These are phyloP conservation scores for Fusarium heterosporum DNA, from an alignment of 2,329 filamentous ascomycete species.

Conservation along the genomic window DNA sequence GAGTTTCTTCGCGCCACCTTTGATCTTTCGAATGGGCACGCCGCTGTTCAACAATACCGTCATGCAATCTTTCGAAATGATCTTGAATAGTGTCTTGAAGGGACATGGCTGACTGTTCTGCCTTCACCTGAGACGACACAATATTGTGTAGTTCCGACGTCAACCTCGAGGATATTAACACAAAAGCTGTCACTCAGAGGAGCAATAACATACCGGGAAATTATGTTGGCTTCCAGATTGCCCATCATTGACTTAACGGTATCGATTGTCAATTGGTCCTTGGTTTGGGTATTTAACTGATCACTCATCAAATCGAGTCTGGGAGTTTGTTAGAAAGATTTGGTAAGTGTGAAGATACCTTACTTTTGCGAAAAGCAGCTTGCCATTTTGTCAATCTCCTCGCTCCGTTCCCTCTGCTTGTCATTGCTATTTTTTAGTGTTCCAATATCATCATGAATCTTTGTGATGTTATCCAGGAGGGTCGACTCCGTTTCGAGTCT, in stretches of 20 bases:
- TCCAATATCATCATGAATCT: conserved; percentile 38
- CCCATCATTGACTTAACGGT: conserved; percentile 19
- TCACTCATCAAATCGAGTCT: conserved; percentile 35
- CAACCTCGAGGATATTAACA: conserved; percentile 20
- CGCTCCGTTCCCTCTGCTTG: conserved; percentile 3
- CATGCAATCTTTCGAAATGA: conserved; percentile 25
- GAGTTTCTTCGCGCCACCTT: conserved; percentile 1
- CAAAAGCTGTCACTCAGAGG: not conserved
- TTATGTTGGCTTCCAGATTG: conserved; percentile 30
- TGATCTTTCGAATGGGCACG: conserved; percentile 1
- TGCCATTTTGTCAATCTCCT: conserved; percentile 8
- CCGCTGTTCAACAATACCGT: conserved; percentile 1
- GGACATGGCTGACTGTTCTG: conserved; percentile 13
- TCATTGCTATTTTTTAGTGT: conserved; percentile 26
- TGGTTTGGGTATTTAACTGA: conserved; percentile 2
- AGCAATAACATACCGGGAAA: conserved; percentile 30
- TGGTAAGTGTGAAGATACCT: not conserved
- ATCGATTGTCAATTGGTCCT: not conserved
- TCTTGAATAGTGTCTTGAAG: conserved; percentile 6
- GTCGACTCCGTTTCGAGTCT: conserved; percentile 30
- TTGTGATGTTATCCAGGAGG: conserved; percentile 19
- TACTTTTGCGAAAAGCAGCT: conserved; percentile 38
- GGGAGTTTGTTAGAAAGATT: conserved; percentile 7
- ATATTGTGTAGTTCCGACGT: conserved; percentile 29
- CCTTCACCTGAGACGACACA: conserved; percentile 18